Evolutionary conservation across 805 yeast genomes (phyloP), one percentile per base, ranked within the genome.

Genomic region (Metschnikowia kofuensis): DNA sequence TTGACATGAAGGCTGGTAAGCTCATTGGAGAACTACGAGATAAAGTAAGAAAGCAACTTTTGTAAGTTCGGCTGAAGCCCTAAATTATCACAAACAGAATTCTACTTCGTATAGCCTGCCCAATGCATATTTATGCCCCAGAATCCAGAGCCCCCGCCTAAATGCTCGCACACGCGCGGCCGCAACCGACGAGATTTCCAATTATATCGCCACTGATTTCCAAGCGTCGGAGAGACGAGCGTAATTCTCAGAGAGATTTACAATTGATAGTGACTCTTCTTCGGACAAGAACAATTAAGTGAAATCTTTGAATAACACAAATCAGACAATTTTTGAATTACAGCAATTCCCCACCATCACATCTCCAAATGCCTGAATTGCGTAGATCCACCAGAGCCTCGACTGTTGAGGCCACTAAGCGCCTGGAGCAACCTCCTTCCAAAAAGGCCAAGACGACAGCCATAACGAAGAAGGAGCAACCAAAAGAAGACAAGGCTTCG

Each of bases 341-440:
- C 40, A 15, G 26, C 16, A 28, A 37, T 7, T 6, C 40, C 12
- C 27, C 28, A 9, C 10, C 21, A 37, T 16, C 13, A 34, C 36
- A 34, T 8, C 36, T 34, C 26, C 27, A 30, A 30, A 56, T 56
- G 59, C 53, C 58, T n/a, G 55, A 50, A 40, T 52, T 52, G 42
- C 57, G 60, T 32, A 56, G 60, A 36, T 55, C 59, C 7, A 40
- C 60, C 28, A 47, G 60, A 28, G 39, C 45, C 28, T 49, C 60
- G 26, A 38, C 57, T 32, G 35, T 34, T 3, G 53, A 47, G 21
- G 45, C 42, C 28, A 47, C 50, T 38, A 42, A 47, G 14, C 50
- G 50, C 26, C 50, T 47, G 50, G 46, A 42, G 27, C 39, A 47
- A 39, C 54, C 54, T 11, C 45, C 53, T 1, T 44, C 52, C 35